Conservation (phyloP, 345 rosid species). For the Kandelia obovata region DNA sequence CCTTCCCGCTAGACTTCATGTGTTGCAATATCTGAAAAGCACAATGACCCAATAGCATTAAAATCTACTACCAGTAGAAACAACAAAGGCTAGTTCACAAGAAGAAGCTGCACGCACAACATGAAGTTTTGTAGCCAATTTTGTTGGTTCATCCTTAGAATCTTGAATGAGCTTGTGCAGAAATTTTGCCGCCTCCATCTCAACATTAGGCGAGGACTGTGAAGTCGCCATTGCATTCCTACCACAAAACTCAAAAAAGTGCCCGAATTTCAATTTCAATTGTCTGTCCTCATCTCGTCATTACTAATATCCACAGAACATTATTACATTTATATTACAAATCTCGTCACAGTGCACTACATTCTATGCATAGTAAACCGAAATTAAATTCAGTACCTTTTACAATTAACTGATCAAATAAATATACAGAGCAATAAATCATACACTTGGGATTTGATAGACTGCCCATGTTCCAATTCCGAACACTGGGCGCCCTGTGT, state of each 20-base stretch:
- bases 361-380: too few relatives aligned
- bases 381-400: too few relatives aligned
- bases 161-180: slow-evolving; percentile 97
- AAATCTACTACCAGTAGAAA: neutral
- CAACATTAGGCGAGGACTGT: slow-evolving; percentile 73
- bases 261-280: neutral
- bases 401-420: too few relatives aligned
- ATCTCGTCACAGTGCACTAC: too few relatives aligned
- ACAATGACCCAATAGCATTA: neutral
- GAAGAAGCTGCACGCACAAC: slow-evolving; percentile 50
- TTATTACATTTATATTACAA: neutral
- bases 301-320: neutral
- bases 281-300: neutral
- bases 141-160: slow-evolving; percentile 90
- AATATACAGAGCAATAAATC: too few relatives aligned
- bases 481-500: too few relatives aligned
- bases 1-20: slow-evolving; percentile 97
- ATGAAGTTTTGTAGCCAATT: slow-evolving; percentile 88
- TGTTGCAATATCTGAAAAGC: slow-evolving; percentile 80
- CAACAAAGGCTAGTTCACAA: neutral
- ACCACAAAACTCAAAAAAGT: slow-evolving; percentile 9
- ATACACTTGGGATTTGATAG: too few relatives aligned
- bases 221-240: slow-evolving; percentile 49
- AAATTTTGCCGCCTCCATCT: slow-evolving; percentile 97
- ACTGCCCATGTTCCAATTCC: too few relatives aligned